Conservation (phyloP, 129 eudicot genomes). For the Deinandra increscens region DNA sequence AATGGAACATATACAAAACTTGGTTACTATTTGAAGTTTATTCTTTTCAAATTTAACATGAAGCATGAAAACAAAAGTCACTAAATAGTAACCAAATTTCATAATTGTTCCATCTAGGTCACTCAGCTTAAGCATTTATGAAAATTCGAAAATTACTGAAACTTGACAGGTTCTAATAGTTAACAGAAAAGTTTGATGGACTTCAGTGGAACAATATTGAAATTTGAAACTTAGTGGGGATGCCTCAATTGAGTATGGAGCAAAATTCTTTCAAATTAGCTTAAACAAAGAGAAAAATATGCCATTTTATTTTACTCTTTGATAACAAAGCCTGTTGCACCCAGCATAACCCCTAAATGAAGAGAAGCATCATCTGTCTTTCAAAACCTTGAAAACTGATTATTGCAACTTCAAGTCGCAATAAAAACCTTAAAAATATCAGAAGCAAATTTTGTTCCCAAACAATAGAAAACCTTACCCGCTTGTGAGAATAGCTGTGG, state of each 20-base stretch:
- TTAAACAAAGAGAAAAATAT: not conserved
- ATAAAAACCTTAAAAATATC: not conserved
- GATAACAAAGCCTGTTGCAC: not conserved
- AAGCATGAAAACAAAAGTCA: not conserved
- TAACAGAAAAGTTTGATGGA: not conserved
- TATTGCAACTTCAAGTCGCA: not conserved
- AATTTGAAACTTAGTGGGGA: not conserved
- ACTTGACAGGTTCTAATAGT: not conserved
- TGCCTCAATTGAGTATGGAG: not conserved
- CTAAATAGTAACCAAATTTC: not conserved
- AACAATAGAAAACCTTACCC: conserved; percentile 44
- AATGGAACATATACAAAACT: not conserved
- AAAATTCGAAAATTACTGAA: not conserved
- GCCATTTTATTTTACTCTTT: not conserved
- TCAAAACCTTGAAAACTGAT: not conserved
- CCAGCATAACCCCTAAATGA: not conserved
- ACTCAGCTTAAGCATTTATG: not conserved
- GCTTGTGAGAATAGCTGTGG: conserved; percentile 47
- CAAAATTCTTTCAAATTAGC: not conserved
- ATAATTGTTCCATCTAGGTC: not conserved
- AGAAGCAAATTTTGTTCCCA: not conserved
- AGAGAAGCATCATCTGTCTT: not conserved
- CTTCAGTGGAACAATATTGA: not conserved
- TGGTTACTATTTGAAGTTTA: not conserved
- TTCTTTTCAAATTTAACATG: not conserved